These are phyloP conservation scores for Linum trigynum DNA, from an alignment of 345 rosid genomes.

Conservation along the genomic window DNA sequence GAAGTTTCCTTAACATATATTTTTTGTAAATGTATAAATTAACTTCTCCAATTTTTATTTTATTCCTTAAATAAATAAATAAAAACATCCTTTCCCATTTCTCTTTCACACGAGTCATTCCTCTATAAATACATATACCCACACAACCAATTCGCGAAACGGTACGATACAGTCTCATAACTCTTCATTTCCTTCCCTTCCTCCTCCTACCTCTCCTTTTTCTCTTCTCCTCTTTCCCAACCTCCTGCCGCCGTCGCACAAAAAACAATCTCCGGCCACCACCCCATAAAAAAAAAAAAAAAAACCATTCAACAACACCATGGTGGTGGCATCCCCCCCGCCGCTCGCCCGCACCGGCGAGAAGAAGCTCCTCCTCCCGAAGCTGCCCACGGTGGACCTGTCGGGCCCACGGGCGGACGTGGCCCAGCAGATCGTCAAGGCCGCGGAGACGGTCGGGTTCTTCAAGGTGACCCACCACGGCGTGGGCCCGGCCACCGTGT, in stretches of 20 bases:
- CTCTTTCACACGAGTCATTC: too few relatives aligned
- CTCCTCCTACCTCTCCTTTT: neutral
- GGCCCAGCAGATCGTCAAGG: constrained; percentile 17
- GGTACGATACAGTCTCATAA: too few relatives aligned
- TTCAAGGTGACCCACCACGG: constrained; percentile 34
- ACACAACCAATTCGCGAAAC: neutral
- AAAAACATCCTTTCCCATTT: too few relatives aligned
- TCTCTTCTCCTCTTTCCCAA: neutral
- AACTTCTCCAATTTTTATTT: too few relatives aligned
- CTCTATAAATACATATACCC: too few relatives aligned
- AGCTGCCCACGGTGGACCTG: constrained; percentile 23
- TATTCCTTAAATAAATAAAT: too few relatives aligned
- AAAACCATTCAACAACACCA: neutral
- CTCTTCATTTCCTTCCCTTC: neutral
- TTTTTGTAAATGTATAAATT: too few relatives aligned
- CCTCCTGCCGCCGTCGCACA: neutral
- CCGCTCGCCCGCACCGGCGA: constrained; percentile 1
- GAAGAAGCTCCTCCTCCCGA: neutral
- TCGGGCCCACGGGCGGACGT: constrained; percentile 11
- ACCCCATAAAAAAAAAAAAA: neutral
- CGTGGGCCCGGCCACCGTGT: constrained; percentile 12
- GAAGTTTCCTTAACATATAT: too few relatives aligned
- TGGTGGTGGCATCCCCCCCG: constrained; percentile 22
- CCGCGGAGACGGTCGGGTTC: constrained; percentile 24
- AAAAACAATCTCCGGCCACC: neutral